Evolutionary conservation across 2,329 filamentous ascomycete genomes (phyloP).

Genomic region (Mycosphaerella arachidis): DNA sequence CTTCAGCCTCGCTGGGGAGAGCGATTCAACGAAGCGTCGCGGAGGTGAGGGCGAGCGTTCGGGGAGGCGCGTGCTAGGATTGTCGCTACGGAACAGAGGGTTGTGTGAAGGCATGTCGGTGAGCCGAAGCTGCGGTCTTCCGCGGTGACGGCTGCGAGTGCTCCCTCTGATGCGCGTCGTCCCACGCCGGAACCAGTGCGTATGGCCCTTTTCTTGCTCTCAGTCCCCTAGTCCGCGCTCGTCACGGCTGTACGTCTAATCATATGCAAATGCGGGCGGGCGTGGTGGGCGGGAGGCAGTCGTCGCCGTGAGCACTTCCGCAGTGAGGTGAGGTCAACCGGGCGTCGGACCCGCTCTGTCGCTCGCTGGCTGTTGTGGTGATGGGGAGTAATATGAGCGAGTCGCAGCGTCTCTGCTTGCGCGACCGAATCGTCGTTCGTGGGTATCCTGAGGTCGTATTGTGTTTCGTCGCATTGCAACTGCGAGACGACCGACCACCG

Average conservation of each 20-base stretch:
- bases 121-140: background rate
- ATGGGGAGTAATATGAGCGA: background rate
- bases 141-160: slow-evolving; percentile 2
- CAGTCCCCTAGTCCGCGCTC: background rate
- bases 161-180: background rate
- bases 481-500: no score
- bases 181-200: background rate
- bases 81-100: slow-evolving; percentile 25
- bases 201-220: background rate
- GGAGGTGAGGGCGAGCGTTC: slow-evolving; percentile 33
- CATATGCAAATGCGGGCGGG: background rate
- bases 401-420: background rate
- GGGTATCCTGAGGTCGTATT: no score
- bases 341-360: no score
- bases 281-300: background rate
- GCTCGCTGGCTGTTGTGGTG: no score
- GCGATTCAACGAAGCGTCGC: slow-evolving; percentile 31
- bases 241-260: background rate
- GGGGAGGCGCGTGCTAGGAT: slow-evolving; percentile 6
- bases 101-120: slow-evolving; percentile 20
- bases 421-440: no score
- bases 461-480: no score
- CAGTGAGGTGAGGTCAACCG: background rate
- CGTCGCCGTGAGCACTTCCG: slow-evolving; percentile 49
- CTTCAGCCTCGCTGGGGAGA: slow-evolving; percentile 30